Percentiles rank a stretch among this genome's conserved stretches.
These are phyloP conservation scores for Talaromyces sp. DNA, from an alignment of 2,329 filamentous ascomycete species.

Conservation along the genomic window DNA sequence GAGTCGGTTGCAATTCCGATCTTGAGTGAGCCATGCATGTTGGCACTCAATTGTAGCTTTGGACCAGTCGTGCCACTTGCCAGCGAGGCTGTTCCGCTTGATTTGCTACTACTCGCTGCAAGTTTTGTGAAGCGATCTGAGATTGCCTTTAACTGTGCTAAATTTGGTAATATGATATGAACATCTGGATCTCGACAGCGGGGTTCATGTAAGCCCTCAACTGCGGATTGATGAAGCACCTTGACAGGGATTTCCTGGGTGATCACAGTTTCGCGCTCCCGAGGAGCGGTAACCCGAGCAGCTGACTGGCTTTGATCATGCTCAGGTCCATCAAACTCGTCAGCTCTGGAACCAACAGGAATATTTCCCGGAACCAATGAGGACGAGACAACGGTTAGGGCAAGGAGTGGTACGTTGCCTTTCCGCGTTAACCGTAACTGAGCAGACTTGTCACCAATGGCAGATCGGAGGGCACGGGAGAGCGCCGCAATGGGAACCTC, in stretches of 20 bases:
- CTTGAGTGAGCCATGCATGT: constrained; percentile 85
- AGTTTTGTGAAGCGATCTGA: constrained; percentile 93
- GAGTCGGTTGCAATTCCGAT: constrained; percentile 77
- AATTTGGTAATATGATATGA: constrained; percentile 80
- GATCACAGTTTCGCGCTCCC: constrained; percentile 83
- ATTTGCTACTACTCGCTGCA: constrained; percentile 45
- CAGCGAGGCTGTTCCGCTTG: constrained; percentile 25
- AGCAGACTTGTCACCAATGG: constrained; percentile 72
- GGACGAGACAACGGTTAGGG: constrained; percentile 75
- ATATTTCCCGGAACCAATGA: constrained; percentile 44
- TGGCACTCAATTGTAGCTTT: constrained; percentile 80
- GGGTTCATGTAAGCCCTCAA: constrained; percentile 93
- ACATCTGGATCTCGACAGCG: constrained; percentile 87
- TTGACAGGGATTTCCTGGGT: constrained; percentile 95
- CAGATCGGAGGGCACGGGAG: constrained; percentile 86
- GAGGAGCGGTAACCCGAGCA: constrained; percentile 46
- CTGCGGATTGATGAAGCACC: constrained; percentile 73
- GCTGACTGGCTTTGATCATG: constrained; percentile 23
- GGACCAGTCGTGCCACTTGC: constrained; percentile 37
- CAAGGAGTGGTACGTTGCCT: constrained; percentile 77
- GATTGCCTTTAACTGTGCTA: constrained; percentile 86
- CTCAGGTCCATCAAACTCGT: constrained; percentile 27
- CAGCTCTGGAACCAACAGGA: constrained; percentile 50
- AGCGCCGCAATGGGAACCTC: constrained; percentile 86
- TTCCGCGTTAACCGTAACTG: constrained; percentile 90